Evolutionary conservation across 2,329 filamentous ascomycete species (phyloP).

Genomic region (Trichoderma oligosporum): DNA sequence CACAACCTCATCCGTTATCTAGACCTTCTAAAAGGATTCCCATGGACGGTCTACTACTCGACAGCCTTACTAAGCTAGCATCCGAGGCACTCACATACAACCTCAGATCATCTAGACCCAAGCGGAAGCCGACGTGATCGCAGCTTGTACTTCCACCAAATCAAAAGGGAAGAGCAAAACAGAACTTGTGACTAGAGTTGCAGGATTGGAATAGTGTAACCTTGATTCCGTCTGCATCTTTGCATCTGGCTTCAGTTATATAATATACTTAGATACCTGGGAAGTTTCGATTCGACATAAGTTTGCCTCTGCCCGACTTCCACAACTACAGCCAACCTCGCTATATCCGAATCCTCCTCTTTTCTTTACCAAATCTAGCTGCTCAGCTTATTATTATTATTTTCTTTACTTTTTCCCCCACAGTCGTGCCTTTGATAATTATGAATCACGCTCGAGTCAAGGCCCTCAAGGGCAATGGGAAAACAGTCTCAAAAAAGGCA

Average conservation of each 20-base stretch:
- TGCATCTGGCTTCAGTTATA: not conserved
- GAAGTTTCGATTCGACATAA: not conserved
- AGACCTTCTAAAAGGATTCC: slow-evolving; percentile 1
- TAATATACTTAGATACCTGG: too few relatives aligned
- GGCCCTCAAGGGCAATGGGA: slow-evolving; percentile 64
- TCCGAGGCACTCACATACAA: slow-evolving; percentile 2
- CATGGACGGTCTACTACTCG: slow-evolving; percentile 20
- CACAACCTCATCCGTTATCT: not conserved
- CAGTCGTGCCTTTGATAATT: not conserved
- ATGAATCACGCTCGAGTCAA: slow-evolving; percentile 67
- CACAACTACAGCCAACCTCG: not conserved
- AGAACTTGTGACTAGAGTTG: not conserved
- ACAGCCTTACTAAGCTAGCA: not conserved
- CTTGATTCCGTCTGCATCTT: not conserved
- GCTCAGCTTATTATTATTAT: too few relatives aligned
- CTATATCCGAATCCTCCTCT: not conserved
- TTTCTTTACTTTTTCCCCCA: not conserved
- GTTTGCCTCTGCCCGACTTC: not conserved
- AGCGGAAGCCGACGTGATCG: slow-evolving; percentile 19
- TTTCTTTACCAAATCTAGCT: not conserved
- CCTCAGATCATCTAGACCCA: slow-evolving; percentile 4
- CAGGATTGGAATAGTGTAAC: not conserved
- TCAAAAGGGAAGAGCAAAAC: not conserved
- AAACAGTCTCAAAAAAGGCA: slow-evolving; percentile 68
- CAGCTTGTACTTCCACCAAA: not conserved